Evolutionary conservation across 2,329 filamentous ascomycete species (phyloP), one percentile per base, ranked within the genome.

Genomic region (Paecilomyces sp.): DNA sequence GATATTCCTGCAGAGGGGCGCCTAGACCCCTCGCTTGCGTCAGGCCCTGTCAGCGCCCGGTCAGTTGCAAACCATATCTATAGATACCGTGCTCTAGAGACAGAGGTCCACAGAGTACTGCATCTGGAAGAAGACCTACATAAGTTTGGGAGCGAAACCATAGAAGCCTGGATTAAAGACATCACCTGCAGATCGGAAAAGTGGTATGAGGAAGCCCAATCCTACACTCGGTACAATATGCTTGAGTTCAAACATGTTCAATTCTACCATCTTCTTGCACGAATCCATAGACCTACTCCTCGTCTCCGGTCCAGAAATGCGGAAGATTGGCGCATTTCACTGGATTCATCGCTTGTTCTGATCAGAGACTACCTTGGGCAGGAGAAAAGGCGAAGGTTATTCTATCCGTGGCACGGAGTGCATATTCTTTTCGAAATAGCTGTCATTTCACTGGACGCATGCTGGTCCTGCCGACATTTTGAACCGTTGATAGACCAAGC

Each of bases 41-140:
- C 15, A 28, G 54, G 58, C 3, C 50, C 31, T 52, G 28, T 59
- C 9, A 55, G 58, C 13, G 61, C 57, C 30, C 52, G 60, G 50
- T 55, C 61, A 5, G 63, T 61, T 15, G 63, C 61, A 24, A 63
- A 56, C 22, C 63, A 64, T 25, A 58, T 64, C 52, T 63, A 61
- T 52, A 55, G 56, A 1, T 62, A 61, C 41, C 60, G 62, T 12
- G 58, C 56, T 22, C 54, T 64, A 3, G 62, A 64, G 50, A 62
- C 58, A 18, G 62, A 64, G 50, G 61, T 61, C 8, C 62, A 64
- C 30, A 55, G 60, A n/a, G 57, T 61, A 11, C 58, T 64, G 8
- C 55, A 64, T 54, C 58, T 64, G 9, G 55, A 62, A 57, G 58
- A 62, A 28, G 58, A 57, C 15, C 24, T 56, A 13, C 18, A 22